Evolutionary conservation across 2,329 filamentous ascomycete genomes (phyloP), one percentile per base, ranked within the genome.

Genomic region (Blastomyces gilchristii): DNA sequence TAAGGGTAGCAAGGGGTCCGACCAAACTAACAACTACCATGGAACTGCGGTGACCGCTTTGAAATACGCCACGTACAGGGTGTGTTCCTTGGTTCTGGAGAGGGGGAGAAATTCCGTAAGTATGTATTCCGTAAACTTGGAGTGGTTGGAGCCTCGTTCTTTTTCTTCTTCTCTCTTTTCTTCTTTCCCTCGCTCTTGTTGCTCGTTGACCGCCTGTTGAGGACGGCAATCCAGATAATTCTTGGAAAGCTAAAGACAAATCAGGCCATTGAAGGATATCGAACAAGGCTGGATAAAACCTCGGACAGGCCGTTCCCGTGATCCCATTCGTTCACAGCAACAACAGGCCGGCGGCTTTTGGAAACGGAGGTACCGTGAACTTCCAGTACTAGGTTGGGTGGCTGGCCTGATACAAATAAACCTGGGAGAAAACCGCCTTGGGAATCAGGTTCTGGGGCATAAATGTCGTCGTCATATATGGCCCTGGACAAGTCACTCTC

Each of bases 11-110:
- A n/a, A n/a, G 45, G 34, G 16, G 49, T 28, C 22, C 22, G 22
- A 57, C 18, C 34, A 39, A 57, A 57, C 53, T 41, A 39, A 25
- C 34, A 22, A 37, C n/a, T 57, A 57, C 53, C 53, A 41, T 57
- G 53, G 53, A 41, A 41, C 53, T 34, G 31, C 31, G 31, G 31
- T 34, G 31, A 0, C 4, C 50, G 2, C 50, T 28, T 16, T 14
- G 16, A 34, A 34, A 54, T 14, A 54, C 16, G 41, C 8, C 11
- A 8, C 34, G 9, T 37, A 11, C 16, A 43, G 14, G 25, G 31
- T 3, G 25, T n/a, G 31, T 54, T 54, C 50, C 50, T 39, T 56
- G 31, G 31, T 22, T 25, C 31, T 37, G 34, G 34, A 57, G 37
- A 25, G 3, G 8, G 11, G 47, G 11, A 52, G 47, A 14, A 50